These are phyloP conservation scores for Clonostachys rosea DNA, from an alignment of 2,329 filamentous ascomycete genomes.

Conservation along the genomic window DNA sequence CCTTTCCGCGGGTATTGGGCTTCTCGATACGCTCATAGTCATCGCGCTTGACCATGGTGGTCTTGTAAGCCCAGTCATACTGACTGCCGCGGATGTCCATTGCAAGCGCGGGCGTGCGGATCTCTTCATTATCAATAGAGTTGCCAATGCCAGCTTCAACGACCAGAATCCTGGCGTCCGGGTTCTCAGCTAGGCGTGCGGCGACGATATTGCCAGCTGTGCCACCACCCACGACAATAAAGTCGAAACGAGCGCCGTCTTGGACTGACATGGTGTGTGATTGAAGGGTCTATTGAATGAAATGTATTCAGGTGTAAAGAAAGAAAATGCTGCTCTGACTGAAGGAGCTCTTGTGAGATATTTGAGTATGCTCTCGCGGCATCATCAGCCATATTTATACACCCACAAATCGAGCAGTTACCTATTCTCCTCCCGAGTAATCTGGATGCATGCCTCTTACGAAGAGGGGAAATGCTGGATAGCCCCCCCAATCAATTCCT, in stretches of 20 bases:
- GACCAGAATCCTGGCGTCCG: conserved; percentile 33
- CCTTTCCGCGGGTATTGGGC: conserved; percentile 57
- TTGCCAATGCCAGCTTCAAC: conserved; percentile 44
- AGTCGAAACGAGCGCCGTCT: conserved; percentile 11
- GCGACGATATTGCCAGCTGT: conserved; percentile 28
- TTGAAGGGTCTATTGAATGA: not conserved
- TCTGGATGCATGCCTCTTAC: no score
- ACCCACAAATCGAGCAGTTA: no score
- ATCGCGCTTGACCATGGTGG: conserved; percentile 51
- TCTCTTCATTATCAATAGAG: conserved; percentile 41
- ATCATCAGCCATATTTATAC: no score
- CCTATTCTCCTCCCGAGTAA: no score
- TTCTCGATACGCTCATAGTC: conserved; percentile 60
- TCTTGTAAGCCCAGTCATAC: conserved; percentile 59
- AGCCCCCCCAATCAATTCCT: not conserved
- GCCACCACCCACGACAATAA: conserved; percentile 25
- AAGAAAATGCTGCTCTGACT: not conserved
- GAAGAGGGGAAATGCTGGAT: not conserved
- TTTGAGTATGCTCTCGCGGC: no score
- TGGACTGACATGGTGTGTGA: not conserved
- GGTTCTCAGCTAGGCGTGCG: conserved; percentile 25
- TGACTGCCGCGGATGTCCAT: conserved; percentile 49
- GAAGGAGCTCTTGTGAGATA: not conserved
- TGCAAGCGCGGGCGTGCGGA: conserved; percentile 46
- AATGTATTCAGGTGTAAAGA: not conserved